Percentiles rank a stretch among this genome's conserved stretches.
phyloP scores from a whole-genome alignment of 2,329 filamentous ascomycete species.

The Alternaria sp. region DNA sequence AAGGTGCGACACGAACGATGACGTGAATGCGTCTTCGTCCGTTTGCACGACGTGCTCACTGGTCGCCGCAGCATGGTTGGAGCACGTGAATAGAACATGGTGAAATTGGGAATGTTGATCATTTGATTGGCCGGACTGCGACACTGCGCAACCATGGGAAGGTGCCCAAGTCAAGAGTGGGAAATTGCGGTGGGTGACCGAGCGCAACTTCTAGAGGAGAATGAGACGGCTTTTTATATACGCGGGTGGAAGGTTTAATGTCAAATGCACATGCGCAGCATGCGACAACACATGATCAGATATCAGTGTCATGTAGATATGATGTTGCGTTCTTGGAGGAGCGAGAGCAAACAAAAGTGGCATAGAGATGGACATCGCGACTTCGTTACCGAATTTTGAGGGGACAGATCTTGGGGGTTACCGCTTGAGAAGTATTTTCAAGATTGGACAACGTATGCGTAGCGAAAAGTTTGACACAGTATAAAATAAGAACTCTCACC shows the following conservation, averaged over 20 bases:
- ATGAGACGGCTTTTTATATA: not conserved
- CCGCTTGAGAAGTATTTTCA: not conserved
- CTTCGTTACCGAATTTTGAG: not conserved
- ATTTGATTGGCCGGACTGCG: not conserved
- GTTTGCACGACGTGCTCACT: conserved; percentile 1
- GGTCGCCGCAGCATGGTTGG: not conserved
- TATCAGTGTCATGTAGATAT: not conserved
- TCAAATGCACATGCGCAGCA: not conserved
- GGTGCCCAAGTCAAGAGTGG: not conserved
- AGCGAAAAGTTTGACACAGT: not conserved
- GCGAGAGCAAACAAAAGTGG: not conserved
- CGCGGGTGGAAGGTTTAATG: not conserved
- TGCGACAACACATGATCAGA: not conserved
- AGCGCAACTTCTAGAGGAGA: not conserved
- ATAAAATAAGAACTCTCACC: not conserved
- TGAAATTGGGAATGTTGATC: not conserved
- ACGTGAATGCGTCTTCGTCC: not conserved
- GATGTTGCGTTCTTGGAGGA: not conserved
- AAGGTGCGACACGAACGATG: conserved; percentile 5
- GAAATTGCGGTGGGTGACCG: not conserved
- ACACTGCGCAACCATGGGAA: not conserved
- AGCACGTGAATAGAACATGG: not conserved
- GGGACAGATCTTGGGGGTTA: not conserved
- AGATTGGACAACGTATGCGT: not conserved
- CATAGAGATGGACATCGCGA: not conserved